Evolutionary conservation across 768 basidiomycete species (phyloP).

Genomic region (Suillus clintonianus): DNA sequence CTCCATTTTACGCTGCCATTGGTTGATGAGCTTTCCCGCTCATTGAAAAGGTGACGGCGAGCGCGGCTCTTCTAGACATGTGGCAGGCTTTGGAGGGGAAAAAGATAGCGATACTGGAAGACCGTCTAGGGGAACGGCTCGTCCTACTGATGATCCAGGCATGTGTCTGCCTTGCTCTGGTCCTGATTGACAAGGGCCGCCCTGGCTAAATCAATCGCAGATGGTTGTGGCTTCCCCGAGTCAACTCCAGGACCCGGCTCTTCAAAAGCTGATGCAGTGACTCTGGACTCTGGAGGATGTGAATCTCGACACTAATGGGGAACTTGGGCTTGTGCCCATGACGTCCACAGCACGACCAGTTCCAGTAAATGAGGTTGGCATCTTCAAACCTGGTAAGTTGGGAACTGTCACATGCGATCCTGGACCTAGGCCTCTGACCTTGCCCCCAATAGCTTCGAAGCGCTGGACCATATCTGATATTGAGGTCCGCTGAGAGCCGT

Average conservation of each 20-base stretch:
- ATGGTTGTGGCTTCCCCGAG: constrained; percentile 19
- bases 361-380: constrained; percentile 11
- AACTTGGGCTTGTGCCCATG: constrained; percentile 19
- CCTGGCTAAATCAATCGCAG: constrained; percentile 8
- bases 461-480: constrained; percentile 86
- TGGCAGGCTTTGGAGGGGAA: no score
- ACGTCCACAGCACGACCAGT: constrained; percentile 21
- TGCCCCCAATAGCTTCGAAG: constrained; percentile 68
- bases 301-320: constrained; percentile 24
- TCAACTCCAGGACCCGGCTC: constrained; percentile 14
- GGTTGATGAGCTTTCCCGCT: constrained; percentile 81
- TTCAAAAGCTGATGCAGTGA: constrained; percentile 7
- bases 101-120: no score
- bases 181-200: constrained; percentile 15
- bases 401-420: constrained; percentile 29
- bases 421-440: constrained; percentile 31
- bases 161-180: no score
- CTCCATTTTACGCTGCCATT: constrained; percentile 83
- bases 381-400: constrained; percentile 33
- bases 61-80: constrained; percentile 32
- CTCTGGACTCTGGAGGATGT: constrained; percentile 26
- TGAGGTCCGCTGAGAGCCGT: constrained; percentile 60
- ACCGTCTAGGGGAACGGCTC: no score
- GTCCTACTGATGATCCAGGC: no score
- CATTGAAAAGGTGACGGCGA: constrained; percentile 78